Conservation (phyloP, 2,329 filamentous ascomycete species). For the Ophiostoma quercus region DNA sequence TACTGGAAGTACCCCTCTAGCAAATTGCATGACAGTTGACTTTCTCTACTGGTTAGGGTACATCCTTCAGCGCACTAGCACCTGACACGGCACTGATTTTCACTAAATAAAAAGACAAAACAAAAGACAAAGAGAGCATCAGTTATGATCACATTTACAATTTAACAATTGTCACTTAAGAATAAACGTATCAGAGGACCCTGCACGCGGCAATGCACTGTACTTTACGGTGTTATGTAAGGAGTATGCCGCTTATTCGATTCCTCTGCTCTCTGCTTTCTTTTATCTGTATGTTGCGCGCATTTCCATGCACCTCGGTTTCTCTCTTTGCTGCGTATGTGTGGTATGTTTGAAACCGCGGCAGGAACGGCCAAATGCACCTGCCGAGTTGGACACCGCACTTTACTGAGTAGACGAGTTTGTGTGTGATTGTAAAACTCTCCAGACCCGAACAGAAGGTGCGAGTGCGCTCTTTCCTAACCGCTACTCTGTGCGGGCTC, state of each 20-base stretch:
- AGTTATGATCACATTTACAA: background rate
- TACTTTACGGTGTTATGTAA: background rate
- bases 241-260: background rate
- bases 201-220: background rate
- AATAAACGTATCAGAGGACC: background rate
- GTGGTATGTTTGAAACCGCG: conserved; percentile 3
- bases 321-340: background rate
- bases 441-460: background rate
- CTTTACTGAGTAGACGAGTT: background rate
- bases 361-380: background rate
- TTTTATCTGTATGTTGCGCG: background rate
- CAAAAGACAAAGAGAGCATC: background rate
- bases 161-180: background rate
- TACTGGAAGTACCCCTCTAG: background rate
- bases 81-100: background rate
- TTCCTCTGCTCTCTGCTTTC: background rate
- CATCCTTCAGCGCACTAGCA: background rate
- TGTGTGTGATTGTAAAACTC: background rate
- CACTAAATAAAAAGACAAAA: background rate
- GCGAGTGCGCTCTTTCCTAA: background rate
- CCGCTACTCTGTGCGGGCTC: background rate
- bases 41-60: background rate
- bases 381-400: background rate
- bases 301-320: background rate
- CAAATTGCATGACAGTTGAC: background rate